A percentile compares a stretch with the other conserved stretches of the same genome.
These are phyloP conservation scores for Stentor coeruleus DNA, from an alignment of 73 alveolate species.

Conservation along the genomic window DNA sequence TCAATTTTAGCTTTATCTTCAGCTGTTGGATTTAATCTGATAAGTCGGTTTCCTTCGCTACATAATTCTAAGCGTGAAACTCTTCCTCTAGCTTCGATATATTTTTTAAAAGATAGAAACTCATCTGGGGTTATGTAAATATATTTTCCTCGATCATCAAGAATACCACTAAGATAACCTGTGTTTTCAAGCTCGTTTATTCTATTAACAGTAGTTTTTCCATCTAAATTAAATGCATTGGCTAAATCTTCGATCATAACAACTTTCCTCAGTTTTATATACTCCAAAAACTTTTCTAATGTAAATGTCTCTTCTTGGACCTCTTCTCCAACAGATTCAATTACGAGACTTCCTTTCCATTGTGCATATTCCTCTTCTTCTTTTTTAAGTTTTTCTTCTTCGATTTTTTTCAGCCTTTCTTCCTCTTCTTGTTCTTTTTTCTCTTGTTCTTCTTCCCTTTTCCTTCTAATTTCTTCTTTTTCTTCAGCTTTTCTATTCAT, in stretches of 20 bases:
- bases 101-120: slow-evolving; percentile 48
- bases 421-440: slow-evolving; percentile 49
- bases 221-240: slow-evolving; percentile 47
- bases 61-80: slow-evolving; percentile 38
- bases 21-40: slow-evolving; percentile 42
- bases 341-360: slow-evolving; percentile 67
- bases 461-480: slow-evolving; percentile 32
- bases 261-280: slow-evolving; percentile 62
- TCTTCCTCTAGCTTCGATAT: slow-evolving; percentile 44
- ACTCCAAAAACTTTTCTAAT: slow-evolving; percentile 46
- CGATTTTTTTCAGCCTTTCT: slow-evolving; percentile 46
- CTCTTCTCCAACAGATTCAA: slow-evolving; percentile 69
- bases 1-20: slow-evolving; percentile 34
- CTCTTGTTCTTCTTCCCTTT: slow-evolving; percentile 44
- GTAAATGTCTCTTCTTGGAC: slow-evolving; percentile 42
- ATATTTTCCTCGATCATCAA: slow-evolving; percentile 79
- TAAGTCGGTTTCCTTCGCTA: slow-evolving; percentile 38
- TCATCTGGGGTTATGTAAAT: slow-evolving; percentile 59
- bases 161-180: slow-evolving; percentile 57
- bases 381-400: slow-evolving; percentile 57
- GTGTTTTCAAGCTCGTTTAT: slow-evolving; percentile 44
- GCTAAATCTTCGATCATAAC: slow-evolving; percentile 67
- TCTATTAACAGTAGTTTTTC: slow-evolving; percentile 60
- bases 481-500: slow-evolving; percentile 41
- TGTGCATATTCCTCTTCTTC: slow-evolving; percentile 66